phyloP scores from a whole-genome alignment of 331 rosid genomes.

The Telfairia occidentalis region DNA sequence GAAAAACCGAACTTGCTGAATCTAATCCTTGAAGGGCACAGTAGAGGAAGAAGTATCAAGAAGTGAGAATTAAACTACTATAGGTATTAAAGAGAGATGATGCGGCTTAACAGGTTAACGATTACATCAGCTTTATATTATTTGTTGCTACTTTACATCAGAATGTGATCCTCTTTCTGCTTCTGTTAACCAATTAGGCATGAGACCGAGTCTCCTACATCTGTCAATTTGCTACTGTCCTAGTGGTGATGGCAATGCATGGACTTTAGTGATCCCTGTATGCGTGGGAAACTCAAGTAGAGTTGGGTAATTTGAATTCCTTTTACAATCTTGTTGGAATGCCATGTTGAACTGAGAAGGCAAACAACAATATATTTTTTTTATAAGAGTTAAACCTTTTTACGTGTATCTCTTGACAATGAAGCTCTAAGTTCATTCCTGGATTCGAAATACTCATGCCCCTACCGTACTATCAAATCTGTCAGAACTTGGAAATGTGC shows the following conservation, averaged over 20 bases:
- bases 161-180: not conserved
- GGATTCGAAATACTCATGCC: not conserved
- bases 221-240: not conserved
- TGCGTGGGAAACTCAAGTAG: not conserved
- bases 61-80: slow-evolving; percentile 13
- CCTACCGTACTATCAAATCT: not conserved
- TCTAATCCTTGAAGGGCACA: not conserved
- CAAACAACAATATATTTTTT: not conserved
- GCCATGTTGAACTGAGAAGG: not conserved
- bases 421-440: not conserved
- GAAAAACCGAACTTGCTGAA: slow-evolving; percentile 19
- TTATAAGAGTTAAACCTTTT: not conserved
- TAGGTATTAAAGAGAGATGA: slow-evolving; percentile 24
- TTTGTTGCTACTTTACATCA: slow-evolving; percentile 10
- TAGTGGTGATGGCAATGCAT: not conserved
- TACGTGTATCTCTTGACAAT: not conserved
- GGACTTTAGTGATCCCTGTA: not conserved
- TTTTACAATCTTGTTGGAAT: not conserved
- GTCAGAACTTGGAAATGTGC: not conserved
- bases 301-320: not conserved
- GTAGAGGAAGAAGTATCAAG: slow-evolving; percentile 18
- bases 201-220: not conserved
- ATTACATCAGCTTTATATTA: slow-evolving; percentile 16
- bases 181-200: not conserved
- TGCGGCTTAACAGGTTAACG: slow-evolving; percentile 23